Percentiles rank a stretch among this genome's conserved stretches.
phyloP scores from a whole-genome alignment of 164 flowering plant genomes.

The Warburgia ugandensis region DNA sequence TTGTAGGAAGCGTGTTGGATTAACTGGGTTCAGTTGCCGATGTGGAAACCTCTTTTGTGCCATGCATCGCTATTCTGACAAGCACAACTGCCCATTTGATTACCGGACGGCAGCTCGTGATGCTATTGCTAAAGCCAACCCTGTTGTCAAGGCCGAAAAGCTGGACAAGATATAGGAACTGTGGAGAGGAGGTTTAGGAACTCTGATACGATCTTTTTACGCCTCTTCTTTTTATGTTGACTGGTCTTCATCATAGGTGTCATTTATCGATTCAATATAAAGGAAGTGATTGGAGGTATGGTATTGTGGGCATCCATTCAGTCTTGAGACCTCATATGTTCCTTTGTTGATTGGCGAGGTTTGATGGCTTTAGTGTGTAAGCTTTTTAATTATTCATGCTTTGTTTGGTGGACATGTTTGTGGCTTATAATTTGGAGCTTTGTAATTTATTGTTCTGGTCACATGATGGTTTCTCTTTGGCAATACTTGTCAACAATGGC shows the following conservation, averaged over 20 bases:
- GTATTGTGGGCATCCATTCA: slow-evolving; percentile 18
- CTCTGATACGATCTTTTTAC: slow-evolving; percentile 1
- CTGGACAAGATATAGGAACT: slow-evolving; percentile 39
- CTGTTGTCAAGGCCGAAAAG: slow-evolving; percentile 48
- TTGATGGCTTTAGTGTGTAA: slow-evolving; percentile 24
- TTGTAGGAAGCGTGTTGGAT: slow-evolving; percentile 47
- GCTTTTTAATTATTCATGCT: slow-evolving; percentile 22
- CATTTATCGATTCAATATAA: slow-evolving; percentile 8
- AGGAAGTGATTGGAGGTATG: slow-evolving; percentile 14
- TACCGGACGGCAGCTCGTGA: slow-evolving; percentile 37
- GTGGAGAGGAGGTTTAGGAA: slow-evolving; percentile 8
- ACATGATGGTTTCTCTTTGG: slow-evolving; percentile 11
- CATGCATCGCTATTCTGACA: slow-evolving; percentile 50
- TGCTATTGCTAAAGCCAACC: slow-evolving; percentile 50
- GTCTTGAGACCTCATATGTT: slow-evolving; percentile 21
- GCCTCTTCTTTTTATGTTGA: slow-evolving; percentile 10
- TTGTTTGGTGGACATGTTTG: slow-evolving; percentile 20
- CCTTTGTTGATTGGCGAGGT: slow-evolving; percentile 18
- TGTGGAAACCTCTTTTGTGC: slow-evolving; percentile 48
- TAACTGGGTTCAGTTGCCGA: slow-evolving; percentile 49
- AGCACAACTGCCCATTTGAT: slow-evolving; percentile 45
- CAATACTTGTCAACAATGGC: slow-evolving; percentile 1
- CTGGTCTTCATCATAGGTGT: slow-evolving; percentile 17
- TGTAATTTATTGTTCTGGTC: slow-evolving; percentile 15
- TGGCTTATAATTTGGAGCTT: slow-evolving; percentile 18